These are phyloP conservation scores for Gymnopus androsaceus DNA, from an alignment of 1,284 basidiomycete species.

Conservation along the genomic window DNA sequence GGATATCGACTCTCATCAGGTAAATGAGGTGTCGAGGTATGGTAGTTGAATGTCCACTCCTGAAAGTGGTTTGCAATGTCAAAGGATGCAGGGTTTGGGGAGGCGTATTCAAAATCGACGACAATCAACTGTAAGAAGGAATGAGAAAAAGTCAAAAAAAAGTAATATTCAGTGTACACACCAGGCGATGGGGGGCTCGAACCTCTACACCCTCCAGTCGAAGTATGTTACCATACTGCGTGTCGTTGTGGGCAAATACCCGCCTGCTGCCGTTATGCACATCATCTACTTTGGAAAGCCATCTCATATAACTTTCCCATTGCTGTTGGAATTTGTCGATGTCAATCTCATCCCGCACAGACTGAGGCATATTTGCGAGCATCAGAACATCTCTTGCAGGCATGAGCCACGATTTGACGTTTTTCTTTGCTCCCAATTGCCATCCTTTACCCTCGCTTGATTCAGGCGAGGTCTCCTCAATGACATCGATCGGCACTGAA, in stretches of 20 bases:
- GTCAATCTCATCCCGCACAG: conserved; percentile 52
- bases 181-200: conserved; percentile 66
- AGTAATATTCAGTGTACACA: conserved; percentile 32
- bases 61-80: conserved; percentile 97
- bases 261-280: conserved; percentile 56
- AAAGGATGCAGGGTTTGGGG: conserved; percentile 85
- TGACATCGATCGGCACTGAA: conserved; percentile 76
- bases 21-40: conserved; percentile 73
- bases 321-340: conserved; percentile 62
- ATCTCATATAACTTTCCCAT: conserved; percentile 71
- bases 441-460: conserved; percentile 48
- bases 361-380: conserved; percentile 48
- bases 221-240: conserved; percentile 92
- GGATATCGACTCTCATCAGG: conserved; percentile 75
- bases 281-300: conserved; percentile 65
- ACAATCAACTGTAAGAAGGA: conserved; percentile 72
- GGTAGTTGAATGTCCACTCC: conserved; percentile 94
- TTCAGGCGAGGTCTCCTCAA: conserved; percentile 49
- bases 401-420: conserved; percentile 64
- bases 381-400: conserved; percentile 65
- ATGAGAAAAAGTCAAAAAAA: conserved; percentile 9
- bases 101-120: conserved; percentile 94
- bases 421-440: conserved; percentile 61
- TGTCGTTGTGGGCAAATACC: conserved; percentile 89
- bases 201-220: conserved; percentile 61